Percentiles rank a stretch among this genome's conserved stretches.
These are phyloP conservation scores for Eutrema japonicum DNA, from an alignment of 345 rosid genomes.

Conservation along the genomic window DNA sequence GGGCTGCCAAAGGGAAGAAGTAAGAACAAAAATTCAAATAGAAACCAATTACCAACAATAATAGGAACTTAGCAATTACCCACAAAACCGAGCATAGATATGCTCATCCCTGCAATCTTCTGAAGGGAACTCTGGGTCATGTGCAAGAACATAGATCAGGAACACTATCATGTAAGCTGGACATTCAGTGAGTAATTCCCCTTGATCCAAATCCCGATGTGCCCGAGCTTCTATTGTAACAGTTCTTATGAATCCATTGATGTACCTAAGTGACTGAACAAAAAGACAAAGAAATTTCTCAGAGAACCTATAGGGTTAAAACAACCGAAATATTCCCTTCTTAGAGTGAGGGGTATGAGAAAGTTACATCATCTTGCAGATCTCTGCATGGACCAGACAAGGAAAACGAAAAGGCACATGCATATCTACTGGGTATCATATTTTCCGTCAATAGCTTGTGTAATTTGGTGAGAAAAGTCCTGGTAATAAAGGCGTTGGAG, in stretches of 20 bases:
- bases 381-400: slow-evolving; percentile 56
- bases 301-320: slow-evolving; percentile 36
- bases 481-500: slow-evolving; percentile 56
- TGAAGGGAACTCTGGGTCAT: slow-evolving; percentile 66
- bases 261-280: slow-evolving; percentile 65
- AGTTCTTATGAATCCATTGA: slow-evolving; percentile 70
- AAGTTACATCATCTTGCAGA: slow-evolving; percentile 65
- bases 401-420: slow-evolving; percentile 80
- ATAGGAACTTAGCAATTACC: slow-evolving; percentile 49
- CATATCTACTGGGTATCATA: slow-evolving; percentile 75
- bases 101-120: slow-evolving; percentile 73
- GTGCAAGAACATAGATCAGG: slow-evolving; percentile 88
- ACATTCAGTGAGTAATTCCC: slow-evolving; percentile 57
- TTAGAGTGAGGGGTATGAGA: slow-evolving; percentile 33
- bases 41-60: slow-evolving; percentile 33
- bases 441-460: slow-evolving; percentile 64
- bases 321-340: slow-evolving; percentile 9
- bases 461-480: slow-evolving; percentile 63
- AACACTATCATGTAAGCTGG: slow-evolving; percentile 77
- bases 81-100: slow-evolving; percentile 62
- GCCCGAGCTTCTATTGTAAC: slow-evolving; percentile 56
- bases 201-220: slow-evolving; percentile 50
- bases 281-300: slow-evolving; percentile 29
- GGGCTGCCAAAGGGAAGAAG: slow-evolving; percentile 66
- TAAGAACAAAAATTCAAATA: slow-evolving; percentile 21